A percentile compares a stretch with the other conserved stretches of the same genome.
phyloP scores from a whole-genome alignment of 2,329 filamentous ascomycete genomes.

The Botrytis fabae region DNA sequence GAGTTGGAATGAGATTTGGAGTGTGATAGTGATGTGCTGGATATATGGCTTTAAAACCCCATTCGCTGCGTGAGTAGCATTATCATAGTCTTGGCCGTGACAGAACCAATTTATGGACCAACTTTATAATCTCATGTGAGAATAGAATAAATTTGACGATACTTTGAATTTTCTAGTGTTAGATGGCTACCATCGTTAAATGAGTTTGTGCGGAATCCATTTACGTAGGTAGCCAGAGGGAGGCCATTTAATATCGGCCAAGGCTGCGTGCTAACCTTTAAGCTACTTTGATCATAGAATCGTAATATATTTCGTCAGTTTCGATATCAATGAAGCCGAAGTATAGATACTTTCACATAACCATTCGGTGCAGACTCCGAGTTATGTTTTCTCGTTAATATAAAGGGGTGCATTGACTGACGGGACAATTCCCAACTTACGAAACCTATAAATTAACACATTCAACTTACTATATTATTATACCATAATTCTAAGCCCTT shows the following conservation, averaged over 20 bases:
- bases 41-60: neutral
- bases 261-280: neutral
- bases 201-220: neutral
- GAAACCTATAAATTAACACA: too few species aligned
- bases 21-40: neutral
- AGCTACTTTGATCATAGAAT: neutral
- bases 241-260: neutral
- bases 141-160: neutral
- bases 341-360: neutral
- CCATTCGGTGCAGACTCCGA: too few species aligned
- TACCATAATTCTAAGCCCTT: too few species aligned
- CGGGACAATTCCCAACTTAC: too few species aligned
- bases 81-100: neutral
- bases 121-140: neutral
- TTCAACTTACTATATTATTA: too few species aligned
- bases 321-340: neutral
- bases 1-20: neutral
- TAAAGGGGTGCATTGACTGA: neutral
- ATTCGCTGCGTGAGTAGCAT: neutral
- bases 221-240: neutral
- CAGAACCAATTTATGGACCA: neutral
- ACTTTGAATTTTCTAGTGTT: fast-evolving
- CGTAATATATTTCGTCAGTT: neutral
- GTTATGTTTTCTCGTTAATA: neutral
- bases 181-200: neutral